Evolutionary conservation across 2,329 filamentous ascomycete genomes (phyloP), one percentile per base, ranked within the genome.

Genomic region (Microcyclospora pomicola): DNA sequence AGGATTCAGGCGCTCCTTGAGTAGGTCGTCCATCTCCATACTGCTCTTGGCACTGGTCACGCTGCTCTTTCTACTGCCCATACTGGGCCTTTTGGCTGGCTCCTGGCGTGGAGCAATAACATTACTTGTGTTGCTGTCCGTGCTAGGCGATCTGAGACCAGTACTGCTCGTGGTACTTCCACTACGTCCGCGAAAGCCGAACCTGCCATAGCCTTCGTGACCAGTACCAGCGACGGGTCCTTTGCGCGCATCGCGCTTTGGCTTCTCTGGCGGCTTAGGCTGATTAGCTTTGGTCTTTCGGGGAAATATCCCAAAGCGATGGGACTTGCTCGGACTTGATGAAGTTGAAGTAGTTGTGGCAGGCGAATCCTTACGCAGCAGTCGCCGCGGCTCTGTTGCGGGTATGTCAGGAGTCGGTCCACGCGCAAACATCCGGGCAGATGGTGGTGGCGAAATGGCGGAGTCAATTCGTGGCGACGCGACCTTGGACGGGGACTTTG

Each of bases 171-270:
- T 62, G 14, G 67, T 63, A 50, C 73, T 78, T 42, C 71, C 73
- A 50, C 77, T 84, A 38, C 80, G 72, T 24, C 79, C 72, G 41
- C 77, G 72, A 24, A 69, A 64, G 2, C 77, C 75, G 39, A 83
- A 66, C 39, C 72, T 72, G 1, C 80, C 80, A 51, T 88, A 87
- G 1, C 81, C 81, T 62, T 96, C 88, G 52, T 96, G 86, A 0
- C 88, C 88, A 29, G 88, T 96, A n/a, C 88, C 88, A 31, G 88
- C 88, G 12, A 73, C 75, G 15, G 88, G 88, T 0, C 88, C 87
- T 59, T 85, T 88, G 19, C 81, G 72, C 15, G 65, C 43, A 6
- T 65, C 54, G 45, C 71, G 76, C 7, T 78, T 75, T 29, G 70
- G 67, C 53, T 71, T 75, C n/a, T 77, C 71, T 1, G 56, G 42